phyloP scores from a whole-genome alignment of 164 flowering plant genomes.

The Magnolia changhungtana region DNA sequence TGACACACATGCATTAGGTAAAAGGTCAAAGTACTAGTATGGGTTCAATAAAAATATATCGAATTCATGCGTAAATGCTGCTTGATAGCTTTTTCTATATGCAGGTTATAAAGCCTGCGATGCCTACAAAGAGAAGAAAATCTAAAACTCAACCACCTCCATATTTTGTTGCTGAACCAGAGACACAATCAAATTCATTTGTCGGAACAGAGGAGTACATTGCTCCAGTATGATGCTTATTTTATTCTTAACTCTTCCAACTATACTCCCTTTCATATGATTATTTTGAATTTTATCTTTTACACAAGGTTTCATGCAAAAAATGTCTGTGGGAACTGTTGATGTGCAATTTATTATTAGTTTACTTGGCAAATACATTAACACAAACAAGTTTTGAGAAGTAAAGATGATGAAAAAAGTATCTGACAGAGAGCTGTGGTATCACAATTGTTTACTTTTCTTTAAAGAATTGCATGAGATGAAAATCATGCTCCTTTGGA shows the following conservation, averaged over 20 bases:
- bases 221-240: slow-evolving; percentile 74
- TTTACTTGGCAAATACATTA: not conserved
- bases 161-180: slow-evolving; percentile 83
- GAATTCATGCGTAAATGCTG: not conserved
- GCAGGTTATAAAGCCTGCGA: slow-evolving; percentile 62
- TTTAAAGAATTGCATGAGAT: not conserved
- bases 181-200: slow-evolving; percentile 84
- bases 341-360: not conserved
- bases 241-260: not conserved
- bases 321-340: not conserved
- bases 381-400: not conserved
- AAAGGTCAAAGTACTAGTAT: too few relatives aligned
- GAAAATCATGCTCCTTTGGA: not conserved
- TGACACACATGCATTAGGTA: too few relatives aligned
- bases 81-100: not conserved
- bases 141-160: slow-evolving; percentile 71
- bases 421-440: too few relatives aligned
- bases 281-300: not conserved
- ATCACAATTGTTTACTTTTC: too few relatives aligned
- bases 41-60: too few relatives aligned
- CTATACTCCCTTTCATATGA: not conserved
- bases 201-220: slow-evolving; percentile 99
- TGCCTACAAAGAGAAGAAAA: slow-evolving; percentile 46
- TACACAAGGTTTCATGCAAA: not conserved
- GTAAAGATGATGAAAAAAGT: too few relatives aligned